These are phyloP conservation scores for Heterobasidion occidentale DNA, from an alignment of 1,284 basidiomycete species.

Conservation along the genomic window DNA sequence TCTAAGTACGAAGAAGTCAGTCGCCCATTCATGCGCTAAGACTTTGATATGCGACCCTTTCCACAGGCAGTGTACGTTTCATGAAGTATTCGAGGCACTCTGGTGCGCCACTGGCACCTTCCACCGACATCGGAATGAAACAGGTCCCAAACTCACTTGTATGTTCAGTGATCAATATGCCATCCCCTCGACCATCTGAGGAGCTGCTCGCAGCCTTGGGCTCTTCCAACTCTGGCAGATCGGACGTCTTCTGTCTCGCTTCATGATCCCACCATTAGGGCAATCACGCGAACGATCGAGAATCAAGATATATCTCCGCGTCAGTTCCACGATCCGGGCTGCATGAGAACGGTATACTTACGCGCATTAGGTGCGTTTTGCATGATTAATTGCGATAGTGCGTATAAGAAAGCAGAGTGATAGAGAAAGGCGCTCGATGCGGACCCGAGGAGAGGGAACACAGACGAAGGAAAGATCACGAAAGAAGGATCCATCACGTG, in stretches of 20 bases:
- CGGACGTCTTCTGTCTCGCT: constrained; percentile 7
- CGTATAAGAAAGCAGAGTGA: not conserved
- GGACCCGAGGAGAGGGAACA: not conserved
- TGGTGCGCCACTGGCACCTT: not conserved
- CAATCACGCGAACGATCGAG: not conserved
- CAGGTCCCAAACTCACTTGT: constrained; percentile 8
- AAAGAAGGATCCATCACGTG: not conserved
- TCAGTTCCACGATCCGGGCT: not conserved
- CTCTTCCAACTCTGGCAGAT: constrained; percentile 8
- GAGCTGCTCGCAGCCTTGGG: not conserved
- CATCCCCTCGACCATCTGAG: not conserved
- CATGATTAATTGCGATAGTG: not conserved
- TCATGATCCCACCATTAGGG: not conserved
- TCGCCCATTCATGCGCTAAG: no score
- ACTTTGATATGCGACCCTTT: no score
- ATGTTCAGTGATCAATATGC: constrained; percentile 5
- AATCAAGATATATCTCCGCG: not conserved
- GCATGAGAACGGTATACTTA: not conserved
- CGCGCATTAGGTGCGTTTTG: not conserved
- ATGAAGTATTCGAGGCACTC: not conserved
- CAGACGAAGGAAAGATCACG: not conserved
- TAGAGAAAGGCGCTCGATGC: not conserved
- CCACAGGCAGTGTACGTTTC: no score
- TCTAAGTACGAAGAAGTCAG: constrained; percentile 1
- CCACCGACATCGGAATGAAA: not conserved